Conservation (phyloP, 768 basidiomycete genomes). For the Mrakia hoshinonis region DNA sequence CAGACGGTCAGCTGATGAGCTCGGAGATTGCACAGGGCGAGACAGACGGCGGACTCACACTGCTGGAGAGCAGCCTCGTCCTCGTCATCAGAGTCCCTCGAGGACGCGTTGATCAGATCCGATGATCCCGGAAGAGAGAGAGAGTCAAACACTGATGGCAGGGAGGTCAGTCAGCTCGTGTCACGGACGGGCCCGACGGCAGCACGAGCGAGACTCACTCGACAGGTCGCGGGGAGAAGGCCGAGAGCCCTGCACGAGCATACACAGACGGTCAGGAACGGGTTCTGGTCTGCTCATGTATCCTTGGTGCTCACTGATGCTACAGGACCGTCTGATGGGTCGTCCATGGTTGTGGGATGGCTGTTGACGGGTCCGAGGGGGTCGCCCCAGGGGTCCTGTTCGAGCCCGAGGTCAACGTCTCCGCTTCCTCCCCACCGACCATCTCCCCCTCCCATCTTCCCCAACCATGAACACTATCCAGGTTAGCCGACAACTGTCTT, state of each 20-base stretch:
- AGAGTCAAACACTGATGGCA: background rate
- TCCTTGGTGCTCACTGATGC: background rate
- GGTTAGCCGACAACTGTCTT: background rate
- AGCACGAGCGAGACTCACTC: background rate
- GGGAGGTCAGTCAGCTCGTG: background rate
- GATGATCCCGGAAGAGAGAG: background rate
- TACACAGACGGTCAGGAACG: no score
- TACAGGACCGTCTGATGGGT: background rate
- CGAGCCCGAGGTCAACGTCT: background rate
- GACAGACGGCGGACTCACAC: background rate
- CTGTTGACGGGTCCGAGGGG: background rate
- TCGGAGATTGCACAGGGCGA: background rate
- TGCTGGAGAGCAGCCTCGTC: constrained; percentile 5
- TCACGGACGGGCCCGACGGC: background rate
- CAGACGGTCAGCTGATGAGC: background rate
- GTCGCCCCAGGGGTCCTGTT: background rate
- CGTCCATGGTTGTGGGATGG: background rate
- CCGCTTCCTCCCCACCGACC: background rate
- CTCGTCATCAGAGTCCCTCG: constrained; percentile 5
- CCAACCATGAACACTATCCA: constrained; percentile 20
- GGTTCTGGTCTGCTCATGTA: no score
- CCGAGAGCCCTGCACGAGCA: background rate
- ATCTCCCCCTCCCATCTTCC: background rate
- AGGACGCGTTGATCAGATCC: background rate
- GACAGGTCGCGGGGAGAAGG: background rate